Percentiles rank a stretch among this genome's conserved stretches.
Conservation (phyloP, 768 basidiomycete species). For the Trametes punicea region DNA sequence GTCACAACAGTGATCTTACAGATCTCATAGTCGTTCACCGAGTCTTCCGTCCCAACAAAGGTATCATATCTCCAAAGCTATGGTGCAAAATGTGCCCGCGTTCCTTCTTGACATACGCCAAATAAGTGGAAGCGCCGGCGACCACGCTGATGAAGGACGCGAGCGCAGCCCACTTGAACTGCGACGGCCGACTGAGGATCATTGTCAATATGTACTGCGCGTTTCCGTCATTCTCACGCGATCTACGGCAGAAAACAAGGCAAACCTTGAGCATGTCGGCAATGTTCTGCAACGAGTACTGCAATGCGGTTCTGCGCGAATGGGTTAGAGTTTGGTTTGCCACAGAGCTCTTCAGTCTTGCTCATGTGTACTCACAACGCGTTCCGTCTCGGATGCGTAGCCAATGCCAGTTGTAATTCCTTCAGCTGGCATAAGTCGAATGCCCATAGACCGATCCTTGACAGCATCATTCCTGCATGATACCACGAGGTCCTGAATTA, state of each 20-base stretch:
- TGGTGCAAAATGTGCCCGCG: slow-evolving; percentile 33
- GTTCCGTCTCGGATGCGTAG: slow-evolving; percentile 43
- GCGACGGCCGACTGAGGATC: slow-evolving; percentile 32
- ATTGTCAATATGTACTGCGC: slow-evolving; percentile 34
- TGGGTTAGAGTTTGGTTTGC: background rate
- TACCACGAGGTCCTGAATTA: no score
- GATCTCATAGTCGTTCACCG: no score
- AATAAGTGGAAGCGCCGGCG: slow-evolving; percentile 30
- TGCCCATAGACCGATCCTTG: slow-evolving; percentile 47
- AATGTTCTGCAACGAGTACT: slow-evolving; percentile 35
- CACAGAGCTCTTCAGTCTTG: slow-evolving; percentile 15
- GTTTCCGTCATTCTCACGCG: background rate
- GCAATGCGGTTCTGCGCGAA: slow-evolving; percentile 29
- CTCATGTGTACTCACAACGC: slow-evolving; percentile 36
- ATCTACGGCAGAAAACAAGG: background rate
- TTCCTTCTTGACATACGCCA: slow-evolving; percentile 31
- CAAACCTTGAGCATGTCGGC: slow-evolving; percentile 27
- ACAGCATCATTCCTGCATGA: slow-evolving; percentile 41
- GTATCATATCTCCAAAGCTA: slow-evolving; percentile 14
- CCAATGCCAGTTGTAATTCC: slow-evolving; percentile 43
- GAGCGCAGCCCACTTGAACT: slow-evolving; percentile 35
- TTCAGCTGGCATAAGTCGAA: slow-evolving; percentile 53
- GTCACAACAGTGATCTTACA: no score
- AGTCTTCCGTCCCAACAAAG: slow-evolving; percentile 7
- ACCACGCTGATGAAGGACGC: slow-evolving; percentile 33